Percentiles rank a stretch among this genome's conserved stretches.
Evolutionary conservation across 208 protist genomes (phyloP).

Genomic region (Leishmania tropica): DNA sequence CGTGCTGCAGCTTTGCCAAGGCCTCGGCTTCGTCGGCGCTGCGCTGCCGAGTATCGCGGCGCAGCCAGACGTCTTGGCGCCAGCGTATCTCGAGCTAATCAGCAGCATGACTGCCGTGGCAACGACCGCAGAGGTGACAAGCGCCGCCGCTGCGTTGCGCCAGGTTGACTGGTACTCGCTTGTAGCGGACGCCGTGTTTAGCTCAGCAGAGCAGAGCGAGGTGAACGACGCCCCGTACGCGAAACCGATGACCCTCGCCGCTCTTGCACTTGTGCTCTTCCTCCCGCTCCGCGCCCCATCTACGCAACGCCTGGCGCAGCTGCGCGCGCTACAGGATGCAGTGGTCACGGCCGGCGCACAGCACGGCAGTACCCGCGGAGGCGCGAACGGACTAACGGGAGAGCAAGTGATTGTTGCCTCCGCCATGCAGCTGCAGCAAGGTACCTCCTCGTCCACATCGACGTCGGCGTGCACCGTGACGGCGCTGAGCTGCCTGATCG

Average conservation of each 20-base stretch:
- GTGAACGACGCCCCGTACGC: neutral
- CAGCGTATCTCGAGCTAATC: constrained; percentile 32
- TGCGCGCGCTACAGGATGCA: constrained; percentile 51
- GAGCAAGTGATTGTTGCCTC: constrained; percentile 33
- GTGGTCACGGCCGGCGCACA: constrained; percentile 26
- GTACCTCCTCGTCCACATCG: neutral
- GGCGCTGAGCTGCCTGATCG: constrained; percentile 67
- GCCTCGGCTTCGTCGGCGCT: constrained; percentile 37
- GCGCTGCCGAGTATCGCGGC: constrained; percentile 29
- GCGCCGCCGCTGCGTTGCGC: constrained; percentile 9
- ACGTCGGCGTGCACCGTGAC: constrained; percentile 42
- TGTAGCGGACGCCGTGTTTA: constrained; percentile 50
- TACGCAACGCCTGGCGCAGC: constrained; percentile 32
- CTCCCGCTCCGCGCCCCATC: constrained; percentile 53
- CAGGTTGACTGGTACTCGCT: constrained; percentile 56
- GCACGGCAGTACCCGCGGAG: neutral
- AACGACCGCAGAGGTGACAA: neutral
- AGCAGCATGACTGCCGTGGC: constrained; percentile 5
- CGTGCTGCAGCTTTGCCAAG: constrained; percentile 22
- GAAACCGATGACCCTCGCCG: constrained; percentile 9
- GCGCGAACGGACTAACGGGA: constrained; percentile 3
- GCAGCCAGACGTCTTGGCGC: constrained; percentile 26
- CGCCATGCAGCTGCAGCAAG: constrained; percentile 30
- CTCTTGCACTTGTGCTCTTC: constrained; percentile 40
- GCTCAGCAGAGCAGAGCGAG: constrained; percentile 1